Conservation (phyloP, 2,329 filamentous ascomycete genomes). For the Ascochyta pisi region DNA sequence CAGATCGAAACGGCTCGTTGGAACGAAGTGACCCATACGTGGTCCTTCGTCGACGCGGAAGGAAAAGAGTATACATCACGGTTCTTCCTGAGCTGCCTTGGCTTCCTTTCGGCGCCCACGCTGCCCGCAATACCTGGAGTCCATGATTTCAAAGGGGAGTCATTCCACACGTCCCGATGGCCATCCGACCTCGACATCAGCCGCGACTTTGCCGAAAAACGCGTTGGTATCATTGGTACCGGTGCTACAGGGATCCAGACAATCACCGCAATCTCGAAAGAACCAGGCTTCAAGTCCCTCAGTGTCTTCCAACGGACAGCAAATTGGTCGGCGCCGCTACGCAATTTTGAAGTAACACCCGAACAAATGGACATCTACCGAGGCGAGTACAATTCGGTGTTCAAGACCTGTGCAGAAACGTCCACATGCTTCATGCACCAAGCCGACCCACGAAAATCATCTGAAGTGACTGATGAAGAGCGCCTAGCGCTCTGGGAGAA, state of each 20-base stretch:
- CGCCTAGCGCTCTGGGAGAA: conserved; percentile 25
- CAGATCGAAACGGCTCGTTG: conserved; percentile 21
- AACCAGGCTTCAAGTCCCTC: conserved; percentile 44
- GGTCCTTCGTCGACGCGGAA: conserved; percentile 19
- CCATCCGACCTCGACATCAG: conserved; percentile 54
- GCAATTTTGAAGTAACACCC: conserved; percentile 19
- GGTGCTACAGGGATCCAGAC: conserved; percentile 69
- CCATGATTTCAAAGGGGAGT: conserved; percentile 24
- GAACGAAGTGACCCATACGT: conserved; percentile 20
- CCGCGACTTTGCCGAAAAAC: conserved; percentile 59
- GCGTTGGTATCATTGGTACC: conserved; percentile 66
- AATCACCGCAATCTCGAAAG: conserved; percentile 62
- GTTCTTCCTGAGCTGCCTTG: conserved; percentile 29
- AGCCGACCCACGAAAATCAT: conserved; percentile 17
- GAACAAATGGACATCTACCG: conserved; percentile 24
- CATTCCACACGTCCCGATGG: conserved; percentile 63
- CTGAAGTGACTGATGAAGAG: conserved; percentile 20
- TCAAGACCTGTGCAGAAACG: conserved; percentile 22
- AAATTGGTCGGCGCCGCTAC: conserved; percentile 29
- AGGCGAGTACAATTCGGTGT: conserved; percentile 19
- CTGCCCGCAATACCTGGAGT: conserved; percentile 29
- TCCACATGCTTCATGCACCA: conserved; percentile 25
- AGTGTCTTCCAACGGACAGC: conserved; percentile 70
- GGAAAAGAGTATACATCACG: conserved; percentile 22
- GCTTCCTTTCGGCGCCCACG: conserved; percentile 26